Evolutionary conservation across 352 stramenopile genomes (phyloP).

Genomic region (Pythium rhizo-oryzae): DNA sequence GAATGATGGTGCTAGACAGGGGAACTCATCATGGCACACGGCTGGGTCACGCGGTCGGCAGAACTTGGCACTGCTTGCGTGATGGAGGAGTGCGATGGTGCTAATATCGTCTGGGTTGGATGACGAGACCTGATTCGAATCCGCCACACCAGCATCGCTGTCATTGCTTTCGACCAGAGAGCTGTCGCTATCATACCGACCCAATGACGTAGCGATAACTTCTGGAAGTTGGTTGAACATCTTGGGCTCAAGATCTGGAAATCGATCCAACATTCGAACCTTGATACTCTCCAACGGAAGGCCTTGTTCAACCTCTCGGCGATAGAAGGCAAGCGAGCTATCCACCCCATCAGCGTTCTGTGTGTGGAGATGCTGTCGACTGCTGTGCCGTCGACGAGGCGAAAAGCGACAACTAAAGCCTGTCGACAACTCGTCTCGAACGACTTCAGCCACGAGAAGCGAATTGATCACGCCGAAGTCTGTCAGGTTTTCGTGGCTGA

Average conservation of each 20-base stretch:
- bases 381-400: conserved; percentile 28
- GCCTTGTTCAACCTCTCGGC: conserved; percentile 50
- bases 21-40: conserved; percentile 48
- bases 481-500: conserved; percentile 23
- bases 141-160: not conserved
- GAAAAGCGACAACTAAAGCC: conserved; percentile 8
- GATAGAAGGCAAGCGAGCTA: conserved; percentile 30
- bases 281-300: conserved; percentile 63
- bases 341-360: conserved; percentile 6
- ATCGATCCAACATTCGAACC: conserved; percentile 49
- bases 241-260: conserved; percentile 48
- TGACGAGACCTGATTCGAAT: not conserved
- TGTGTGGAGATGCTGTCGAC: conserved; percentile 19
- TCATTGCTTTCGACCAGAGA: conserved; percentile 2
- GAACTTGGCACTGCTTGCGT: conserved; percentile 53
- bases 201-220: conserved; percentile 39
- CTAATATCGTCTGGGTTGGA: conserved; percentile 24
- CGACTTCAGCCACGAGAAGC: conserved; percentile 30
- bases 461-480: conserved; percentile 39
- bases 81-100: conserved; percentile 46
- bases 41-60: conserved; percentile 51
- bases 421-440: conserved; percentile 18
- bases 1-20: conserved; percentile 58
- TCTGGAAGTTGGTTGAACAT: conserved; percentile 45
- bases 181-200: conserved; percentile 37